phyloP scores from a whole-genome alignment of 164 flowering plant genomes.

The Protea cynaroides region DNA sequence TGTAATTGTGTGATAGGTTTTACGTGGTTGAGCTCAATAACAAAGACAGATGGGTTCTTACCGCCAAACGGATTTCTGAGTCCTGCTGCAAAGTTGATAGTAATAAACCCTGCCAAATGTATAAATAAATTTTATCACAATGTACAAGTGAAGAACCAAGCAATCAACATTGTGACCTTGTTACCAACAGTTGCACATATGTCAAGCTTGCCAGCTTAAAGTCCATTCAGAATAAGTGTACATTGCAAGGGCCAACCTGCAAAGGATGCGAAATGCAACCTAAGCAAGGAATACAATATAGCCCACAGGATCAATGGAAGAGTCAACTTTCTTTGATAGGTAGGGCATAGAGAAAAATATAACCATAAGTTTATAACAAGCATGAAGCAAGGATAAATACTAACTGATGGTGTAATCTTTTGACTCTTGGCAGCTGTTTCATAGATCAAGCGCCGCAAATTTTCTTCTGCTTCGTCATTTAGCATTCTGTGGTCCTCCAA shows the following conservation, averaged over 20 bases:
- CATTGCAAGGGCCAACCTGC: no score
- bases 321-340: not conserved
- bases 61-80: constrained; percentile 80
- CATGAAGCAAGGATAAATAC: constrained; percentile 14
- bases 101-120: constrained; percentile 61
- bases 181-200: not conserved
- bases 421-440: constrained; percentile 59
- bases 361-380: not conserved
- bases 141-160: not conserved
- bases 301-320: no score
- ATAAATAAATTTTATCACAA: constrained; percentile 2
- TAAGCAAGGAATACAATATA: no score
- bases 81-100: constrained; percentile 71
- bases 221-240: not conserved
- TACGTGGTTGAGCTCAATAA: not conserved
- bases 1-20: no score
- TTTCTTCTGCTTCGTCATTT: constrained; percentile 56
- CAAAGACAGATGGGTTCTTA: constrained; percentile 23
- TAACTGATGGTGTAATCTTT: constrained; percentile 85
- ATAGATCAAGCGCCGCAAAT: constrained; percentile 55
- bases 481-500: constrained; percentile 33
- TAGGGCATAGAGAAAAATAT: not conserved
- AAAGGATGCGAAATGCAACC: not conserved
- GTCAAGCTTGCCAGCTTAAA: not conserved
- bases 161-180: not conserved